A percentile compares a stretch with the other conserved stretches of the same genome.
Evolutionary conservation across 106 monocot genomes (phyloP).

Genomic region (Acorus calamus): DNA sequence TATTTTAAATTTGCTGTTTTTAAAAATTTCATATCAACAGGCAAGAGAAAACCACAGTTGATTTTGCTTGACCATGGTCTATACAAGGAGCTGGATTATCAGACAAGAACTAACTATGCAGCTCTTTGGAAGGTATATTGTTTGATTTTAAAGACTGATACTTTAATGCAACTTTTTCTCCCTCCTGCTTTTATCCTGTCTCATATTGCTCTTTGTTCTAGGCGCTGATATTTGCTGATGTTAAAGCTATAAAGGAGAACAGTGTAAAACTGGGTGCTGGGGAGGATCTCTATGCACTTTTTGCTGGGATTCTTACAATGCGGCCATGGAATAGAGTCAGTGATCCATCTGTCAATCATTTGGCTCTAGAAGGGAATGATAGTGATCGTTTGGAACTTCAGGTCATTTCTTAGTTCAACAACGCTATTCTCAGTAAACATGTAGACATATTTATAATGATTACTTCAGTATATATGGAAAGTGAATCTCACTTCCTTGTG

Average conservation of each 20-base stretch:
- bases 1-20: no score
- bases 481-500: no score
- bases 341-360: slow-evolving; percentile 86
- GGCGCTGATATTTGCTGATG: slow-evolving; percentile 90
- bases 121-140: slow-evolving; percentile 81
- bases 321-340: slow-evolving; percentile 83
- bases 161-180: background rate
- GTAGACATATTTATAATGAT: background rate
- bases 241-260: slow-evolving; percentile 68
- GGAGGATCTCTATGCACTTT: slow-evolving; percentile 79
- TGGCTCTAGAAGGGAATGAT: slow-evolving; percentile 52
- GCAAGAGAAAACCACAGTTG: slow-evolving; percentile 71
- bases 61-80: slow-evolving; percentile 94
- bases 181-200: background rate
- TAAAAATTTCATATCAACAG: slow-evolving; percentile 12
- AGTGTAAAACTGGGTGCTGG: slow-evolving; percentile 92
- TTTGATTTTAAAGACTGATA: background rate
- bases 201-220: slow-evolving; percentile 14
- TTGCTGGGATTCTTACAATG: slow-evolving; percentile 94
- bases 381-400: slow-evolving; percentile 72
- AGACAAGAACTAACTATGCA: slow-evolving; percentile 77
- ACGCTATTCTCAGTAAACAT: background rate
- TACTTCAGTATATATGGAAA: no score
- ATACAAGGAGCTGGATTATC: slow-evolving; percentile 77
- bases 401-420: slow-evolving; percentile 18